Evolutionary conservation across 257 asterid genomes (phyloP), one percentile per base, ranked within the genome.

Genomic region (Linaria vulgaris): DNA sequence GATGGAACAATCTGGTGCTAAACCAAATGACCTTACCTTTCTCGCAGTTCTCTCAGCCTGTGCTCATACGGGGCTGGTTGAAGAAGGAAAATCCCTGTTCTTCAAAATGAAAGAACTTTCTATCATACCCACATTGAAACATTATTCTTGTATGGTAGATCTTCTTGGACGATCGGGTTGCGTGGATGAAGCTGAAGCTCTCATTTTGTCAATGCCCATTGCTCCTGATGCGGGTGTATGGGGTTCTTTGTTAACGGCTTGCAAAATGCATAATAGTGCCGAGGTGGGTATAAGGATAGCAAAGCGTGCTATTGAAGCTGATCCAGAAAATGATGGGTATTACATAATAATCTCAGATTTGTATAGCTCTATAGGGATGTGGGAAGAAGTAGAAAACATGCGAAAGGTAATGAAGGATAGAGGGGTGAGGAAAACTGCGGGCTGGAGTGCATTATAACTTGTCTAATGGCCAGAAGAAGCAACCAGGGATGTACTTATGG

Each of bases 251-350:
- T 73, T 90, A 59, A 77, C 78, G 48, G 82, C 97, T 64, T 90
- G 95, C 74, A 87, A 76, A 76, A 59, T 77, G 76, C 94, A 90
- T 47, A 56, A 72, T 63, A 75, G 85, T 61, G 68, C 72, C 17
- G 80, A 74, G 67, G 77, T 74, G 81, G 96, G 97, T 27, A 76
- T 82, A 59, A 80, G 80, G 79, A 80, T 85, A 50, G 96, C 95
- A n/a, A 80, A 85, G 68, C 82, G 72, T 39, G 95, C 96, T 30
- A 78, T 85, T 71, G 85, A 85, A 70, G 80, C 88, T 9, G 91
- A 87, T 53, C 91, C 95, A 0, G 84, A 85, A 50, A 90, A 90
- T 34, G 95, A 90, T 66, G 97, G 96, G 59, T 90, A 90, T 68
- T 82, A 83, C 27, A 63, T 90, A 21, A 49, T 78, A 47, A 52